Evolutionary conservation across 2,329 filamentous ascomycete genomes (phyloP), one percentile per base, ranked within the genome.

Genomic region (Chaetomium sp.): DNA sequence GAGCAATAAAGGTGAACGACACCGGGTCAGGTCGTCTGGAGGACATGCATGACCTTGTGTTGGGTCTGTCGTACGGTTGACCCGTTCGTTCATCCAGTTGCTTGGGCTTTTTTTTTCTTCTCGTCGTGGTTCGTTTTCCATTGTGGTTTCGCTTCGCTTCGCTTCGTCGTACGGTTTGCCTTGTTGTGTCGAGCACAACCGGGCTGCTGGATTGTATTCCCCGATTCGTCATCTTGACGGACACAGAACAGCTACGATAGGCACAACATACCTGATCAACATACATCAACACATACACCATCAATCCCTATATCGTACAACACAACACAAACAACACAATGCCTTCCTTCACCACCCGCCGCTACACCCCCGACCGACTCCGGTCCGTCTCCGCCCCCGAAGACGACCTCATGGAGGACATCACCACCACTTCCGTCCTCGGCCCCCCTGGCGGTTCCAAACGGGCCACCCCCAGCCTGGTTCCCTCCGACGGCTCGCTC

Each of bases 331-430:
- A 32, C 40, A 54, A 55, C 6, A 42, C 40, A 49, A 58, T 60
- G 51, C 54, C 58, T 10, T 60, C 58, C n/a, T 60, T 56, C 48
- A 55, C 46, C 9, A 49, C 14, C 45, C 14, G 55, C 5, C 54
- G 35, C 33, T 52, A 49, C 40, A 47, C 50, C 12, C 52, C 59
- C 1, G 56, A 58, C 19, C 51, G 53, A 11, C 46, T 54, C 33
- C 52, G 46, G 7, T 32, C 42, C 32, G 32, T 52, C 34, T 50
- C 52, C 38, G 37, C 46, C 3, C 45, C 41, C 19, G 43, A 44
- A 14, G 54, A 56, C 37, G 58, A 49, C 38, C n/a, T 48, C 5
- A 56, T 56, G 55, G 55, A 60, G 12, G 56, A 58, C 41, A 42
- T 60, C 14, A 41, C 41, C 12, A 46, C 35, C 14, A 12, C 37